Conservation (phyloP, 148 eudicot genomes). For the Bassia scoparia region DNA sequence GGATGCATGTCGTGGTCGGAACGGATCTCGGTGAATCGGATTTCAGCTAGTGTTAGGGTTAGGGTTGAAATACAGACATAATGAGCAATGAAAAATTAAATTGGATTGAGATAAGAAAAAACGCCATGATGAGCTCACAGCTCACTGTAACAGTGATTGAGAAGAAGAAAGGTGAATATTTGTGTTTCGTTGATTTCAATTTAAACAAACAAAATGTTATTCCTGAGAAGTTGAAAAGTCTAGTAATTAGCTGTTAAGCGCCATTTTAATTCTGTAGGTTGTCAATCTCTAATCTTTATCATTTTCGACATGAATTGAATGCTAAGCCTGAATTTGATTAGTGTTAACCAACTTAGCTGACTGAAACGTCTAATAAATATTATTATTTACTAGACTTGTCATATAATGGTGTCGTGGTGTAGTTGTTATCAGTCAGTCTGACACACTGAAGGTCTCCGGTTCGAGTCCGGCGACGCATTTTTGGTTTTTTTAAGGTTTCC, state of each 20-base stretch:
- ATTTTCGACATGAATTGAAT: too few species aligned
- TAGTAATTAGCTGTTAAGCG: not conserved
- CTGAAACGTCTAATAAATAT: too few species aligned
- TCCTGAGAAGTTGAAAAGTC: not conserved
- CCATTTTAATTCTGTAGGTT: too few species aligned
- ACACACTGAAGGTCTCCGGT: constrained; percentile 99
- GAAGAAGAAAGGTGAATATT: not conserved
- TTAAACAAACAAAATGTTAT: too few species aligned
- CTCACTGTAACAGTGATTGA: not conserved
- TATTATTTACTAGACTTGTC: too few species aligned
- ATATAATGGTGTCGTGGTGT: constrained; percentile 89
- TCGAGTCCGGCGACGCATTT: constrained; percentile 82
- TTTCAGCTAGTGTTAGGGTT: constrained; percentile 27
- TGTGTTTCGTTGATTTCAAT: too few species aligned
- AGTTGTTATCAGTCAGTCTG: constrained; percentile 99
- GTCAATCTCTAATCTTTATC: too few species aligned
- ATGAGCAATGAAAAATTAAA: not conserved
- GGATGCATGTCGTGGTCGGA: constrained; percentile 56
- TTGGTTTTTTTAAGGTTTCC: too few species aligned
- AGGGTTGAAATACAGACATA: constrained; percentile 14
- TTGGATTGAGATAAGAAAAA: not conserved
- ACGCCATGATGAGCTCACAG: constrained; percentile 11
- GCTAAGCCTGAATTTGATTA: too few species aligned
- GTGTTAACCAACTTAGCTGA: too few species aligned
- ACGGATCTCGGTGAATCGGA: constrained; percentile 42